These are phyloP conservation scores for Salvia miltiorrhiza DNA, from an alignment of 257 asterid species.

Conservation along the genomic window DNA sequence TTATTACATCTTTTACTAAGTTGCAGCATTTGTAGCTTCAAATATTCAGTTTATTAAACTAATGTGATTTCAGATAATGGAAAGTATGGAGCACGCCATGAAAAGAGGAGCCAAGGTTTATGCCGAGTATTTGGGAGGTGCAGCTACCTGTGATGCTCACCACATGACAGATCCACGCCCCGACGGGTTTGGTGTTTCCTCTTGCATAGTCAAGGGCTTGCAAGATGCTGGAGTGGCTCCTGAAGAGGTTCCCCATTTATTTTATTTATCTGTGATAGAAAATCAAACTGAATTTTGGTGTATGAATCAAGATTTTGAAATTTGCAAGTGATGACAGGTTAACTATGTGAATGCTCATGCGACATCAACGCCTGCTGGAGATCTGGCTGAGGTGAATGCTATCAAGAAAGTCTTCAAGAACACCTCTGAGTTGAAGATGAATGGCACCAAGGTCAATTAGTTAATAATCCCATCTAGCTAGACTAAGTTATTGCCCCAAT, in stretches of 20 bases:
- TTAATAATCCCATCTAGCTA: too few relatives aligned
- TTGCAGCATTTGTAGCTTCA: too few relatives aligned
- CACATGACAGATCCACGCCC: slow-evolving; percentile 36
- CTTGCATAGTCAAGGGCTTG: slow-evolving; percentile 31
- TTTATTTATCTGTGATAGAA: neutral
- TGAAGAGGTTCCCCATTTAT: slow-evolving; percentile 48
- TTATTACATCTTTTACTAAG: too few relatives aligned
- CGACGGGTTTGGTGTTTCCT: slow-evolving; percentile 38
- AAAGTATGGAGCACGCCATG: slow-evolving; percentile 41
- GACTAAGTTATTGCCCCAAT: neutral
- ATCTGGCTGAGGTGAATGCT: neutral
- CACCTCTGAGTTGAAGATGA: neutral
- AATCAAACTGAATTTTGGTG: neutral
- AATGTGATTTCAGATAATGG: slow-evolving; percentile 28
- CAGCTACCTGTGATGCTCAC: slow-evolving; percentile 35
- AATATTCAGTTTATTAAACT: neutral
- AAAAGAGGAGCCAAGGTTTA: too few relatives aligned
- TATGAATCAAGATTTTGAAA: too few relatives aligned
- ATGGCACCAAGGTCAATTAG: neutral
- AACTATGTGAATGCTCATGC: neutral
- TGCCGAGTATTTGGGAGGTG: too few relatives aligned
- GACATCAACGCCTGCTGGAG: neutral
- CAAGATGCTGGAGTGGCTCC: slow-evolving; percentile 38
- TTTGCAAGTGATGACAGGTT: too few relatives aligned
- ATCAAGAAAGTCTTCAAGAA: neutral